Conservation (phyloP, 768 basidiomycete genomes). For the Russula sp. region DNA sequence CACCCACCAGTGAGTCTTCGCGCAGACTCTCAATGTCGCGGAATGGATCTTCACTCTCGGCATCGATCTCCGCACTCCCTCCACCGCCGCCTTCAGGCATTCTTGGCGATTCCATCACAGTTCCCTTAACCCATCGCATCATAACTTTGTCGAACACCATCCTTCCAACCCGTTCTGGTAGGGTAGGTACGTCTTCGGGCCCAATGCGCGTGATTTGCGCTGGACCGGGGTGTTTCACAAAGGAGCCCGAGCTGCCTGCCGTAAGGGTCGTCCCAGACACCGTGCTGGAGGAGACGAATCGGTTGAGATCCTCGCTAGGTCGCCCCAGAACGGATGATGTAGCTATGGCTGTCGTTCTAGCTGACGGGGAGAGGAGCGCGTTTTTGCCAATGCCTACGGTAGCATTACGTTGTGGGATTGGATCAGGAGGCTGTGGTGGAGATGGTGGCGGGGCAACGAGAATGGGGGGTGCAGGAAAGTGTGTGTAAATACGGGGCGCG, state of each 20-base stretch:
- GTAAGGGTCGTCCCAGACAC: constrained; percentile 72
- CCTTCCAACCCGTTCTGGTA: constrained; percentile 77
- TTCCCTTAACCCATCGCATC: constrained; percentile 82
- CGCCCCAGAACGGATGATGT: constrained; percentile 51
- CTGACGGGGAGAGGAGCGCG: constrained; percentile 27
- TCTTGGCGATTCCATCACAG: constrained; percentile 38
- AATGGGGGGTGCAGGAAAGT: constrained; percentile 36
- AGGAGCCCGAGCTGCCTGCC: constrained; percentile 70
- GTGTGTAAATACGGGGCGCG: constrained; percentile 33
- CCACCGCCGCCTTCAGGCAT: constrained; percentile 33
- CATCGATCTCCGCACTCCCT: constrained; percentile 40
- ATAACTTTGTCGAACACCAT: constrained; percentile 84
- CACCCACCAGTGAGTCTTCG: constrained; percentile 40
- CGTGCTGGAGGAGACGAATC: constrained; percentile 89
- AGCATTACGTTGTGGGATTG: constrained; percentile 13
- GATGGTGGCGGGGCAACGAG: constrained; percentile 30
- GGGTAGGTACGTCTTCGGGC: constrained; percentile 67
- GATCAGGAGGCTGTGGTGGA: constrained; percentile 29
- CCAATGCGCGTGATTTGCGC: constrained; percentile 77
- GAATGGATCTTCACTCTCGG: constrained; percentile 84
- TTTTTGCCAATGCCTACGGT: constrained; percentile 10
- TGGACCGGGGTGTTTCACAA: constrained; percentile 79
- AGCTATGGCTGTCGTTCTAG: constrained; percentile 42
- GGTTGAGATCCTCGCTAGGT: constrained; percentile 71
- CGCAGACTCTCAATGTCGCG: constrained; percentile 84